These are phyloP conservation scores for Furcasterigmium sp. DNA, from an alignment of 2,329 filamentous ascomycete species.

Conservation along the genomic window DNA sequence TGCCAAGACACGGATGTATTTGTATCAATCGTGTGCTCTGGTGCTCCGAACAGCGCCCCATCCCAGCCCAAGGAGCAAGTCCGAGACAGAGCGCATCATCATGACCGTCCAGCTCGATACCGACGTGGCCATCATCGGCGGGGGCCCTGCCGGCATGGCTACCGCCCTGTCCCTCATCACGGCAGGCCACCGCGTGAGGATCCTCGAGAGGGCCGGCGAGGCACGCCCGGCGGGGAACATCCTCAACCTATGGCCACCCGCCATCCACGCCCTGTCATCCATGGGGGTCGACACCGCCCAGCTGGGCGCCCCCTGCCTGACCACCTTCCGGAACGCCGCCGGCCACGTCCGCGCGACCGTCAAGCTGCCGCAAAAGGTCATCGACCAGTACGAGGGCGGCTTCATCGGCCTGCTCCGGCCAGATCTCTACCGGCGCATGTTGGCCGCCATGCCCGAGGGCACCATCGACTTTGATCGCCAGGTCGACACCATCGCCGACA, in stretches of 20 bases:
- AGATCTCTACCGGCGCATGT: not conserved
- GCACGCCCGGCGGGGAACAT: not conserved
- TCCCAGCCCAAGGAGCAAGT: no score
- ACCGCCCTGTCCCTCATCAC: constrained; percentile 8
- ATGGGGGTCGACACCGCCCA: not conserved
- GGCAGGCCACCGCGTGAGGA: constrained; percentile 1
- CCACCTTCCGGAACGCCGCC: not conserved
- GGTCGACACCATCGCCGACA: not conserved
- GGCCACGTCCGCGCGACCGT: not conserved
- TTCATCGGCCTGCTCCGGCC: not conserved
- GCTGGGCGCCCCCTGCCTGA: not conserved
- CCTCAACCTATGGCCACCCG: not conserved
- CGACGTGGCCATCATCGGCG: constrained; percentile 20
- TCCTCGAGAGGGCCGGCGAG: not conserved
- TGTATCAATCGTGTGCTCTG: no score
- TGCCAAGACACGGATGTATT: no score
- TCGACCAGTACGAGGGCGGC: not conserved
- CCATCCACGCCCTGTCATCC: not conserved
- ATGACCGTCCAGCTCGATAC: not conserved
- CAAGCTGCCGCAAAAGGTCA: not conserved
- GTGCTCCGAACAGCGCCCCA: no score
- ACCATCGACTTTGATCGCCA: not conserved
- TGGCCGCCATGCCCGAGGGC: not conserved
- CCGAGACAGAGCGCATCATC: no score
- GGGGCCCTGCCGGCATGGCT: constrained; percentile 9